Percentiles rank a stretch among this genome's conserved stretches.
These are phyloP conservation scores for Cercospora sp. DNA, from an alignment of 2,329 filamentous ascomycete species.

Conservation along the genomic window DNA sequence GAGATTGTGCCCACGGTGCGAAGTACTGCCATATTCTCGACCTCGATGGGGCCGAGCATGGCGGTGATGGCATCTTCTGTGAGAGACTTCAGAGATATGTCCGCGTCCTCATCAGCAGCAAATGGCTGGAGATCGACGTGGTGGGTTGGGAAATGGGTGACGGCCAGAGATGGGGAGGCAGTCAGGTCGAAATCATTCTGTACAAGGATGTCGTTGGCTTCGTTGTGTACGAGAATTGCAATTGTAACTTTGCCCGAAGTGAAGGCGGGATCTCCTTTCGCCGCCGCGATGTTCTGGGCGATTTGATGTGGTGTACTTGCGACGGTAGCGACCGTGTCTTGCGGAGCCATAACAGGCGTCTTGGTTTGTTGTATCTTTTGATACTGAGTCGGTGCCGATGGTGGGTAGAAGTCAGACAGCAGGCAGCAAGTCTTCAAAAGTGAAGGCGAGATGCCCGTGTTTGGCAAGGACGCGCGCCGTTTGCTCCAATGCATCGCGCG, in stretches of 20 bases:
- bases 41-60: constrained; percentile 9
- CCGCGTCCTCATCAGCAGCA: constrained; percentile 2
- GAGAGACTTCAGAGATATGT: constrained; percentile 2
- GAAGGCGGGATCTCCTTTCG: background rate
- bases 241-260: background rate
- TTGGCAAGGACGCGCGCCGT: constrained; percentile 2
- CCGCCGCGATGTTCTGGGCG: background rate
- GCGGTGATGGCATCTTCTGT: background rate
- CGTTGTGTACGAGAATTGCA: constrained; percentile 3
- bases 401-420: background rate
- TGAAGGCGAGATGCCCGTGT: background rate
- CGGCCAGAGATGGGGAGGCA: background rate
- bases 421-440: background rate
- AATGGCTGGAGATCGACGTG: background rate
- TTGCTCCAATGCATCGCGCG: background rate
- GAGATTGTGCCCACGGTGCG: background rate
- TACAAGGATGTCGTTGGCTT: constrained; percentile 9
- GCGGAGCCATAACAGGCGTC: background rate
- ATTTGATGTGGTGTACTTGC: constrained; percentile 9
- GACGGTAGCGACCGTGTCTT: background rate
- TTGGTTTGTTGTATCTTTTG: background rate
- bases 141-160: background rate
- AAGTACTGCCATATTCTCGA: background rate
- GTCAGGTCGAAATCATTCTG: background rate
- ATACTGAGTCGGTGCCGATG: background rate